Evolutionary conservation across 371 early-diverging fungal genomes (phyloP).

Genomic region (Actinomortierella wolfii): DNA sequence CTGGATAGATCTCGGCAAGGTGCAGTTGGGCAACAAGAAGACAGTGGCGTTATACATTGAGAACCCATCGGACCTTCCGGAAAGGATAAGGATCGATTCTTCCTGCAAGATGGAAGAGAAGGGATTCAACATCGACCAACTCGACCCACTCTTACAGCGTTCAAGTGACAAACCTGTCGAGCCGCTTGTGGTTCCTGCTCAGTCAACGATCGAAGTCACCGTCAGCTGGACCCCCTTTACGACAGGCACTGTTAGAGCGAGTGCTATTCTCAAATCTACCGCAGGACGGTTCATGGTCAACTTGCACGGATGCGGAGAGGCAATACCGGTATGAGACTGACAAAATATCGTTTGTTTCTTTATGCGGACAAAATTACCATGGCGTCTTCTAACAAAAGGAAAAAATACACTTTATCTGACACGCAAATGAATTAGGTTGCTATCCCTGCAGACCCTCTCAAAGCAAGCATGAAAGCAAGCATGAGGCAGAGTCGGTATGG

Average conservation of each 20-base stretch:
- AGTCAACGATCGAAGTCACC: slow-evolving; percentile 23
- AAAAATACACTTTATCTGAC: no score
- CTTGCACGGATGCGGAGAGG: slow-evolving; percentile 33
- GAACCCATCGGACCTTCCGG: slow-evolving; percentile 20
- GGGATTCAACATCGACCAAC: slow-evolving; percentile 30
- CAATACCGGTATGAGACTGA: not conserved
- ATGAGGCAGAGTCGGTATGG: no score
- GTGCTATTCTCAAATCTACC: slow-evolving; percentile 22
- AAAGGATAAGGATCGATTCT: slow-evolving; percentile 16
- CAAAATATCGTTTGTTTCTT: not conserved
- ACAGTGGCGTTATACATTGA: slow-evolving; percentile 16
- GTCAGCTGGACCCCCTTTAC: slow-evolving; percentile 36
- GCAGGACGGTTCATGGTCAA: slow-evolving; percentile 30
- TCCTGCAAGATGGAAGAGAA: slow-evolving; percentile 40
- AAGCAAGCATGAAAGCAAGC: no score
- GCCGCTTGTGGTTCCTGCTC: slow-evolving; percentile 15
- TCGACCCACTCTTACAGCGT: slow-evolving; percentile 23
- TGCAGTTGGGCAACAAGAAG: slow-evolving; percentile 31
- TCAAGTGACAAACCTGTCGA: not conserved
- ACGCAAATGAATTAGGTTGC: no score
- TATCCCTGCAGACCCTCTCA: no score
- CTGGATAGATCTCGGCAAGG: slow-evolving; percentile 42
- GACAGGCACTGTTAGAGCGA: slow-evolving; percentile 24
- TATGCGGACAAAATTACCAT: not conserved
- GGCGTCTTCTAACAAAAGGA: not conserved